Base-by-base conservation (phyloP, 495 filamentous ascomycete genomes). In the Talaromyces proteolyticus region DNA sequence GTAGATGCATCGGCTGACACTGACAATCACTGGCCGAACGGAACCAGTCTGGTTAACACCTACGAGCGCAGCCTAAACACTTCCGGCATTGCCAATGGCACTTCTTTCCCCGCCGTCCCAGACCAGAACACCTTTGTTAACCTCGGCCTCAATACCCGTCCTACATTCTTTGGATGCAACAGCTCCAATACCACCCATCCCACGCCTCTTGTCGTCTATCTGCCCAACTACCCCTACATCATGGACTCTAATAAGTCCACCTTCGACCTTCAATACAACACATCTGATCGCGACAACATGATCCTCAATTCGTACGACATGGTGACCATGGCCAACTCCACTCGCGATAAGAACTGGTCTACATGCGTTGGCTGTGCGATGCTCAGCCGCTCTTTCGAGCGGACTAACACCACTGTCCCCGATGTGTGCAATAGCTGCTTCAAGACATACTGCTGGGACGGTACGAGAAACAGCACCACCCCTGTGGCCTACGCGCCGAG, bases 141-240 rank as follows among this genome's bases (percentile, higher is more conserved):
- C 68, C 77, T 87, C 0, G 85, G 85, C 25, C 73, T 96, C 12
- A 96, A 95, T 78, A 76, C 68, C 53, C 79, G 77, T 16, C 91
- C 91, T 4, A 88, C 88, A 6, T 95, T 96, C 72, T 96, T 96
- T 68, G 91, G 91, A 53, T 96, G 91, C 70, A 69, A 90, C 65
- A 70, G 69, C 18, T 65, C 68, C 52, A 93, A 95, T 65, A 47
- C 51, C 20, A 54, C 55, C 1, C 53, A 56, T 14, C 53, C 59
- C 19, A 58, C 61, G 3, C 91, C 91, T 0, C 56, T 95, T 29
- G 66, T 96, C 53, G 86, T 96, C 54, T 96, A 95, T 66, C 57
- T 96, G 16, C 85, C 91, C 46, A 94, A 93, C 60, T 68, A 79
- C 4, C 91, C 91, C 0, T 96, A 91, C 65, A 79, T 75, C 29